Conservation (phyloP, 306 rosid species). For the Clitoria ternatea region DNA sequence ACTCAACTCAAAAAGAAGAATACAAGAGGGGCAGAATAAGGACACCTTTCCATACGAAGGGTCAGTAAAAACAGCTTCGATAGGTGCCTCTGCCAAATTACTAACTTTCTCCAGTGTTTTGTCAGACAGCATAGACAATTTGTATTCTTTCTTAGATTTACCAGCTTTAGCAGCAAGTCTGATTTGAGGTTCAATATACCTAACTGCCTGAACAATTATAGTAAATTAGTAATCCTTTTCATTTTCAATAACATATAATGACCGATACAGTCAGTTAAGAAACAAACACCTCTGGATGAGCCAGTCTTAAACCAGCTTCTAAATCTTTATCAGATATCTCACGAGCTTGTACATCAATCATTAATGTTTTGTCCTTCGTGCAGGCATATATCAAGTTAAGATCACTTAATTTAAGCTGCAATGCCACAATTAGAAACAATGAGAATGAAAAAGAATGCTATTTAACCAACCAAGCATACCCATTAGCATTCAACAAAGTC, state of each 20-base stretch:
- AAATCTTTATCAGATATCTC: conserved; percentile 89
- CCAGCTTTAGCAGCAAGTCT: conserved; percentile 90
- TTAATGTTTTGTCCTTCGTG: conserved; percentile 87
- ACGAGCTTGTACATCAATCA: conserved; percentile 98
- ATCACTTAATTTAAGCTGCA: conserved; percentile 89
- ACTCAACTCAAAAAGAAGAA: background rate
- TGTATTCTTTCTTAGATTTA: conserved; percentile 79
- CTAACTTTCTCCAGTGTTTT: conserved; percentile 70
- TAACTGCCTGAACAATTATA: conserved; percentile 65
- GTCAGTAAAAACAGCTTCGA: conserved; percentile 85
- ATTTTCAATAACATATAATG: conserved; percentile 31
- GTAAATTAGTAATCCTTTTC: too few relatives aligned
- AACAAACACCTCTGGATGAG: conserved; percentile 81
- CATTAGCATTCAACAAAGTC: background rate
- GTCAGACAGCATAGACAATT: conserved; percentile 78
- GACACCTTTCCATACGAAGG: conserved; percentile 87
- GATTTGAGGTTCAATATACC: conserved; percentile 91
- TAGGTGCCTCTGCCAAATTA: conserved; percentile 70
- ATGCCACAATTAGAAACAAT: conserved; percentile 21
- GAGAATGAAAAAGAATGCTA: conserved; percentile 10
- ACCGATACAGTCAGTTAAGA: background rate
- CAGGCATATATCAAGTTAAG: conserved; percentile 95
- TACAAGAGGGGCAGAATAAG: background rate
- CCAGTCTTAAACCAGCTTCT: conserved; percentile 83
- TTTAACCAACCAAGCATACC: conserved; percentile 1